A percentile compares a stretch with the other conserved stretches of the same genome.
Evolutionary conservation across 108 stramenopile genomes (phyloP).

Genomic region (Schizochytrium sp.): DNA sequence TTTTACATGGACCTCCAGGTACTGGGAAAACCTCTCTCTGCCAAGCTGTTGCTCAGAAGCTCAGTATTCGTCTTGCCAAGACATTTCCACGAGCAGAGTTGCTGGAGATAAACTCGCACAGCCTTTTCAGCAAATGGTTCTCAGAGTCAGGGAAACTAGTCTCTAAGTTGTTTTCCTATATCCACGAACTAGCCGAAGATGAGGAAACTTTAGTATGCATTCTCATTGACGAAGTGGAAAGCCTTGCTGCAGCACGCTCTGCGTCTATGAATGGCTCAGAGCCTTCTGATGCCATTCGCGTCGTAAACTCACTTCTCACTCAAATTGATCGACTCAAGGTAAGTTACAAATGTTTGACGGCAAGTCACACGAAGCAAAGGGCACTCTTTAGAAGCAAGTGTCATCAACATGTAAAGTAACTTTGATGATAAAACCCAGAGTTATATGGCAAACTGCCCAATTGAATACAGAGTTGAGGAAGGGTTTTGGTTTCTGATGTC

Average conservation of each 20-base stretch:
- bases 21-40: constrained; percentile 84
- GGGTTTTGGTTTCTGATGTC: too few relatives aligned
- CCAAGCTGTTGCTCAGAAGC: constrained; percentile 83
- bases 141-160: constrained; percentile 87
- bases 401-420: too few relatives aligned
- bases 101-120: constrained; percentile 86
- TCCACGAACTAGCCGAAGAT: constrained; percentile 83
- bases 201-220: constrained; percentile 81
- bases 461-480: too few relatives aligned
- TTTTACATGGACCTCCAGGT: constrained; percentile 87
- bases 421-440: too few relatives aligned
- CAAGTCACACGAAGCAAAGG: too few relatives aligned
- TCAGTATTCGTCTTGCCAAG: constrained; percentile 77
- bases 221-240: constrained; percentile 85
- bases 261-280: constrained; percentile 67
- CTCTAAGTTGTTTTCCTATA: constrained; percentile 79
- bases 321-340: constrained; percentile 80
- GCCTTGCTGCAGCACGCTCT: constrained; percentile 71
- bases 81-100: constrained; percentile 77
- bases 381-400: too few relatives aligned
- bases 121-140: constrained; percentile 89
- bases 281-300: constrained; percentile 81
- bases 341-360: background rate
- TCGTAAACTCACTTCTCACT: constrained; percentile 83
- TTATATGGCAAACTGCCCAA: too few relatives aligned